Evolutionary conservation across 176 grass and related monocot genomes (phyloP).

Genomic region (Carex myosuroides): DNA sequence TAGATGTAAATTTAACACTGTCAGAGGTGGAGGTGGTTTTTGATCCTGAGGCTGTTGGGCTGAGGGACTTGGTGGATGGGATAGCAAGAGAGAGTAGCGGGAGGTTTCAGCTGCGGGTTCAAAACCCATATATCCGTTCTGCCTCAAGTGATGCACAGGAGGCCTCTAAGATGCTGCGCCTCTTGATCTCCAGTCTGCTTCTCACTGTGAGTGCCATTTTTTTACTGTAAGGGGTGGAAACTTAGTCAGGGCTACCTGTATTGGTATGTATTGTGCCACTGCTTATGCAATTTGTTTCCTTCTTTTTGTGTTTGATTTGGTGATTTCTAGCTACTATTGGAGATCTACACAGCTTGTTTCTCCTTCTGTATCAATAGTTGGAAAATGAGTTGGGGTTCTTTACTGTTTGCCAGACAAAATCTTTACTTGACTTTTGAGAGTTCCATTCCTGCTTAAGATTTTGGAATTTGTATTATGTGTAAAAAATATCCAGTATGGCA

Average conservation of each 20-base stretch:
- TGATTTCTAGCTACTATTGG: background rate
- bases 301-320: background rate
- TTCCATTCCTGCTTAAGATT: background rate
- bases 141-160: conserved; percentile 82
- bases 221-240: background rate
- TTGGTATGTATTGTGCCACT: background rate
- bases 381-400: background rate
- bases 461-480: background rate
- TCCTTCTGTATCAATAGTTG: background rate
- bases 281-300: background rate
- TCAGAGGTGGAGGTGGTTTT: conserved; percentile 73
- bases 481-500: background rate
- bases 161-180: conserved; percentile 78
- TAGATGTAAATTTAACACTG: conserved; percentile 38
- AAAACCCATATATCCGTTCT: conserved; percentile 67
- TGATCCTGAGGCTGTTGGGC: conserved; percentile 68
- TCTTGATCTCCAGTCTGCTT: conserved; percentile 75
- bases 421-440: background rate
- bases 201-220: conserved; percentile 66
- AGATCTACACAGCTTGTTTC: background rate
- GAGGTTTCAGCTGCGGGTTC: conserved; percentile 50
- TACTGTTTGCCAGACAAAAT: background rate
- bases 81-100: conserved; percentile 67
- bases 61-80: conserved; percentile 69
- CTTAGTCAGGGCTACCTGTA: background rate